A percentile compares a stretch with the other conserved stretches of the same genome.
These are phyloP conservation scores for Coemansia sp. DNA, from an alignment of 192 early-diverging fungal genomes.

Conservation along the genomic window DNA sequence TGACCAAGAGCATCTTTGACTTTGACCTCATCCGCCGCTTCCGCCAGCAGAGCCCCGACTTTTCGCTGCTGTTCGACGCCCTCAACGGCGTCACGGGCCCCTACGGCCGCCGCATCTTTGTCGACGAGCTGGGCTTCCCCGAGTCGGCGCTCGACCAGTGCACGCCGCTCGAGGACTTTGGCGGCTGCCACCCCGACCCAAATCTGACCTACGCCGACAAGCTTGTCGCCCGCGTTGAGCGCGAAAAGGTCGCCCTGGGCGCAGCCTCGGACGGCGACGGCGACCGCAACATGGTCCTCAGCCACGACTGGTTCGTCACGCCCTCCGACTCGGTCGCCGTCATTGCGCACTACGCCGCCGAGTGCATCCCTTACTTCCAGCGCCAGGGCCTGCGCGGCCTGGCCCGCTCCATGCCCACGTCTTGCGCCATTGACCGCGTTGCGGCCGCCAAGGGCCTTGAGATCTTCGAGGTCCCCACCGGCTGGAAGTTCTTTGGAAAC, in stretches of 20 bases:
- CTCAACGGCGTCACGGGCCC: slow-evolving; percentile 98
- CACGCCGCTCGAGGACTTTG: slow-evolving; percentile 86
- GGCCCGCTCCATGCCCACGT: slow-evolving; percentile 97
- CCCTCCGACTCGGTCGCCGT: slow-evolving; percentile 97
- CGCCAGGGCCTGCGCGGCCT: slow-evolving; percentile 82
- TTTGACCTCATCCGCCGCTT: slow-evolving; percentile 84
- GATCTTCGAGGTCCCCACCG: slow-evolving; percentile 90
- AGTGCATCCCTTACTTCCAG: slow-evolving; percentile 91
- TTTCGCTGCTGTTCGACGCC: slow-evolving; percentile 89
- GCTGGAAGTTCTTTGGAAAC: slow-evolving; percentile 98
- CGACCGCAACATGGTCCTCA: slow-evolving; percentile 98
- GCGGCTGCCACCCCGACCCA: slow-evolving; percentile 95
- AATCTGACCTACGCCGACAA: slow-evolving; percentile 97
- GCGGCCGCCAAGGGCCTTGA: slow-evolving; percentile 79
- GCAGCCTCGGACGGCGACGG: slow-evolving; percentile 99
- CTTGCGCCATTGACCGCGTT: slow-evolving; percentile 86
- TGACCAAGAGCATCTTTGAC: slow-evolving; percentile 92
- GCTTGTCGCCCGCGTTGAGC: slow-evolving; percentile 85
- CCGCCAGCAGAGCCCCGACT: slow-evolving; percentile 68
- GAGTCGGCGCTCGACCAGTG: slow-evolving; percentile 79
- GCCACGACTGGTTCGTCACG: slow-evolving; percentile 93
- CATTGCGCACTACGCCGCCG: slow-evolving; percentile 86
- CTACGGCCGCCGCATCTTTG: slow-evolving; percentile 83
- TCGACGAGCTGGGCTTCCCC: slow-evolving; percentile 88
- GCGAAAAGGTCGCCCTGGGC: slow-evolving; percentile 81